Evolutionary conservation across 345 rosid species (phyloP).

Genomic region (Gossypium rotundifolium): DNA sequence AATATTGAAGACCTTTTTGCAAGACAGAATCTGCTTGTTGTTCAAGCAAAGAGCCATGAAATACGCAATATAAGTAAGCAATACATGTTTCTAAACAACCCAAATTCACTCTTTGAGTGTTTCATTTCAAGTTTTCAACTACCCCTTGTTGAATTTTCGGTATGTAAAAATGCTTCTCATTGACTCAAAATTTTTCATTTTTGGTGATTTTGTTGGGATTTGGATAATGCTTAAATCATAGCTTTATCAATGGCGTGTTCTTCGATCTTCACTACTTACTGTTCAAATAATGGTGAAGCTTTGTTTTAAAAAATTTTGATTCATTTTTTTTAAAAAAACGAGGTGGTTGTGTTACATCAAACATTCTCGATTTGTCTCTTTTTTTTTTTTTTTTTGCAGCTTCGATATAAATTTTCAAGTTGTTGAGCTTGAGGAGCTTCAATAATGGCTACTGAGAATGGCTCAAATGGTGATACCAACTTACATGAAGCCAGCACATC

Average conservation of each 20-base stretch:
- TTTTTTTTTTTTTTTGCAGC: background rate
- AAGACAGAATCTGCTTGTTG: background rate
- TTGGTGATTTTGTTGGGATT: background rate
- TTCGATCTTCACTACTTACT: background rate
- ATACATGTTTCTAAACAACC: background rate
- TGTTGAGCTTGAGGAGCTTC: background rate
- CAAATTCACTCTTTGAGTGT: background rate
- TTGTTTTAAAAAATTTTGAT: background rate
- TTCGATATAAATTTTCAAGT: constrained; percentile 1
- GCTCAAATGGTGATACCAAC: constrained; percentile 12
- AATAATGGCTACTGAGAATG: constrained; percentile 29
- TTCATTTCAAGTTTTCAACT: background rate
- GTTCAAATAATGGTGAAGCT: background rate
- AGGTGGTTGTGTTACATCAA: background rate
- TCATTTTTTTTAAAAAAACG: background rate
- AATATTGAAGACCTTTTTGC: background rate
- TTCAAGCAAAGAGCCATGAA: background rate
- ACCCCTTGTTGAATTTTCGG: background rate
- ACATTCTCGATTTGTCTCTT: background rate
- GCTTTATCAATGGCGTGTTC: background rate
- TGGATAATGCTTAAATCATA: background rate
- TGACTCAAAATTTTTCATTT: background rate
- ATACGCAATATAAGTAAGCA: background rate
- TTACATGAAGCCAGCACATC: constrained; percentile 41
- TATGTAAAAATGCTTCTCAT: constrained; percentile 10